Evolutionary conservation across 2,329 filamentous ascomycete species (phyloP).

Genomic region (Orbilia quercus): DNA sequence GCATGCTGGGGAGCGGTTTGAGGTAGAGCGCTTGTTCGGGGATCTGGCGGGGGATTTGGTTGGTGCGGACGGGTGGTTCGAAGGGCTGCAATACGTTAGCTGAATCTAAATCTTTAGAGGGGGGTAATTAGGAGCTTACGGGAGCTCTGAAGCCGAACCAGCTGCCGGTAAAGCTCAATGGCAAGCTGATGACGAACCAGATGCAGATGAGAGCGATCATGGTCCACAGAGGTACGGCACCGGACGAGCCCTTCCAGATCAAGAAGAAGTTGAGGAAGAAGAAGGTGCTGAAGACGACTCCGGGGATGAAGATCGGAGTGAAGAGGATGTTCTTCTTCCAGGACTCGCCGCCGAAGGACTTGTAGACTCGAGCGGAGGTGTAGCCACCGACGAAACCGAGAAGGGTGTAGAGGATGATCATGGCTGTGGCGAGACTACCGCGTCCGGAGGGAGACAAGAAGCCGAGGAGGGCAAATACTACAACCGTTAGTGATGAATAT

Average conservation of each 20-base stretch:
- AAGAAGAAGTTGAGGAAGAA: slow-evolving; percentile 97
- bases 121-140: slow-evolving; percentile 60
- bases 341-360: slow-evolving; percentile 87
- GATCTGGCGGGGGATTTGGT: slow-evolving; percentile 97
- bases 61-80: slow-evolving; percentile 86
- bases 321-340: slow-evolving; percentile 95
- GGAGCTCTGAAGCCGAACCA: slow-evolving; percentile 89
- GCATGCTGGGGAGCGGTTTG: slow-evolving; percentile 85
- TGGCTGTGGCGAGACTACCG: slow-evolving; percentile 90
- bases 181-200: slow-evolving; percentile 97
- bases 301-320: slow-evolving; percentile 86
- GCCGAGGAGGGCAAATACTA: slow-evolving; percentile 85
- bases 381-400: slow-evolving; percentile 95
- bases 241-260: slow-evolving; percentile 90
- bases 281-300: slow-evolving; percentile 85
- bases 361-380: slow-evolving; percentile 88
- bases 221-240: slow-evolving; percentile 93
- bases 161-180: slow-evolving; percentile 86
- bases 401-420: slow-evolving; percentile 91
- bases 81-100: slow-evolving; percentile 66
- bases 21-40: slow-evolving; percentile 86
- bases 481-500: slow-evolving; percentile 41
- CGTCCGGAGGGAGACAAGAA: slow-evolving; percentile 96
- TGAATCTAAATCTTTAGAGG: neutral
- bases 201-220: slow-evolving; percentile 94